These are phyloP conservation scores for Salix suchowensis DNA, from an alignment of 345 rosid species.

Conservation along the genomic window DNA sequence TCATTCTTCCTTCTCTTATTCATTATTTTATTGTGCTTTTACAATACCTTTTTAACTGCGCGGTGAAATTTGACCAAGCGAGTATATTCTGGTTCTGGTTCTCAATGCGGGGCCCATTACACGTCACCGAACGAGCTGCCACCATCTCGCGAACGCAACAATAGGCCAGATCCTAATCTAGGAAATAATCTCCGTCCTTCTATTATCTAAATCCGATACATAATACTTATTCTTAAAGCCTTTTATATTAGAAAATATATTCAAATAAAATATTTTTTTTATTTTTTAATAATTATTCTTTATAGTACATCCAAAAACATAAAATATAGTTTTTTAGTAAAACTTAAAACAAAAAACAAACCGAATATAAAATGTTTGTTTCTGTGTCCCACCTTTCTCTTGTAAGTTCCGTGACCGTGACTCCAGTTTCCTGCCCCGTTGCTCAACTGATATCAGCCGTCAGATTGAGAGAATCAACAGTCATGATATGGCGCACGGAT, in stretches of 20 bases:
- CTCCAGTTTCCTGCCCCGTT: conserved; percentile 28
- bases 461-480: conserved; percentile 19
- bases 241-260: too few species aligned
- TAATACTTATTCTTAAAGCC: too few species aligned
- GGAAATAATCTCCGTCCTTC: conserved; percentile 32
- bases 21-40: not conserved
- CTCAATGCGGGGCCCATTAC: conserved; percentile 30
- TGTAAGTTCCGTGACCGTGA: conserved; percentile 79
- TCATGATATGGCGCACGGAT: conserved; percentile 25
- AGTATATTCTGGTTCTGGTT: not conserved
- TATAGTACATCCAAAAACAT: too few species aligned
- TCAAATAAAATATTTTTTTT: too few species aligned
- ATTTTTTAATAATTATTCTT: too few species aligned
- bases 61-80: conserved; percentile 39
- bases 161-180: conserved; percentile 28
- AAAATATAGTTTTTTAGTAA: too few species aligned
- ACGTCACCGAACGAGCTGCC: conserved; percentile 51
- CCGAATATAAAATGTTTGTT: too few species aligned
- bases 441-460: conserved; percentile 31
- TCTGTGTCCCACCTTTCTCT: conserved; percentile 56
- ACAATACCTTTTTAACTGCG: conserved; percentile 18
- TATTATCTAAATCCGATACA: conserved; percentile 4
- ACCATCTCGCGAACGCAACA: conserved; percentile 45
- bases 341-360: too few species aligned
- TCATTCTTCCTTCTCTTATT: too few species aligned